Percentiles rank a stretch among this genome's conserved stretches.
Evolutionary conservation across 2,329 filamentous ascomycete species (phyloP).

Genomic region (Lasiodiplodia gonubiensis): DNA sequence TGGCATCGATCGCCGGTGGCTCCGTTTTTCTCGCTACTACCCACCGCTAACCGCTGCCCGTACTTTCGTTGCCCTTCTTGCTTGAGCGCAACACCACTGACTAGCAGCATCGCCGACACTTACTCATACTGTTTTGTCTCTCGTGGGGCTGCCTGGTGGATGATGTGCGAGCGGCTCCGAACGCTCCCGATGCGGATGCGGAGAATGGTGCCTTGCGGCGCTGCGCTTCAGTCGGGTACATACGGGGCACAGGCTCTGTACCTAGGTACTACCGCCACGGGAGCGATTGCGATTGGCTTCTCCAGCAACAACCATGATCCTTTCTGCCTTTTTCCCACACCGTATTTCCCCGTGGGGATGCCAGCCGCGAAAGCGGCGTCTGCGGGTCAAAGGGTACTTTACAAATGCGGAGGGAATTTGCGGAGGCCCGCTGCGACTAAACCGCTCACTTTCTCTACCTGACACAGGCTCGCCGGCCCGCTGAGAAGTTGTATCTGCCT

Average conservation of each 20-base stretch:
- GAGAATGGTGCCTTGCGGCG: neutral
- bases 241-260: neutral
- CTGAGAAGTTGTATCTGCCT: neutral
- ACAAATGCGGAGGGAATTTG: slow-evolving; percentile 3
- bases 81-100: too few species aligned
- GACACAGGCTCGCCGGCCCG: too few species aligned
- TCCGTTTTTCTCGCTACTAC: too few species aligned
- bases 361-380: neutral
- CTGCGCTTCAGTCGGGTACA: neutral
- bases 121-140: neutral
- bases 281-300: neutral
- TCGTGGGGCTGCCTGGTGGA: too few species aligned
- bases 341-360: slow-evolving; percentile 12
- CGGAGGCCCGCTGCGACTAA: neutral
- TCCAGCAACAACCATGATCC: neutral
- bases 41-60: too few species aligned
- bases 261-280: neutral
- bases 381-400: neutral
- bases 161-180: slow-evolving; percentile 17
- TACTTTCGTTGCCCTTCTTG: too few species aligned
- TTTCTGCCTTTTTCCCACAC: neutral
- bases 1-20: too few species aligned
- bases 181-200: slow-evolving; percentile 10
- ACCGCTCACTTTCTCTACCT: neutral
- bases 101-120: neutral